Base-by-base conservation (phyloP, 192 early-diverging fungal genomes). In the Pilobolus umbonatus region DNA sequence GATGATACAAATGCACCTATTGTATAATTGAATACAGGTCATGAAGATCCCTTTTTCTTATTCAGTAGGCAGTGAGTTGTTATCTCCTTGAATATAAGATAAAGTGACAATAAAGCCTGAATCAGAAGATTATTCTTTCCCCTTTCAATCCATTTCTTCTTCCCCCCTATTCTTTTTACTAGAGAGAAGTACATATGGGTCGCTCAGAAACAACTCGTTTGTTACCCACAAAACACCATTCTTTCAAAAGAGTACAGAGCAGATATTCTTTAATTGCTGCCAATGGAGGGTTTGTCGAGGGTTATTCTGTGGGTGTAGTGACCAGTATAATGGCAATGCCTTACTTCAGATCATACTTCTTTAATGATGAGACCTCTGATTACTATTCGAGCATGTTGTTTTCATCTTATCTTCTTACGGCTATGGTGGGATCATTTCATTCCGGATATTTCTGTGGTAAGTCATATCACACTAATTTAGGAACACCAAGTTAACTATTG, bases 401-500 rank as follows among this genome's bases (percentile, higher is more conserved):
- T 0, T 48, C 64, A 25, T 65, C 57, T 14, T 59, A 52, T 38
- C 48, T 65, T 28, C 51, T 59, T 39, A 65, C 64, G 24, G 56
- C 64, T 17, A 55, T 55, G 26, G 10, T 65, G 4, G 64, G 64
- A 12, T 46, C 64, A 2, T 65, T 65, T 45, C 25, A 30, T 31
- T 65, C 64, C 36, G 56, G 64, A 3, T 51, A 36, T 40, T 26
- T 65, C 11, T 65, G 64, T 36, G 64, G 57, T 59, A 57, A 44
- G 19, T 31, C 7, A 44, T 11, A 2, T 22, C 17, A 1, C 4
- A 3, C 17, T 22, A 22, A 17, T n/a, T 17, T 44, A 44, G 1
- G 36, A 1, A 12, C 36, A 5, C 28, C 91, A 21, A 93, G 92
- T 36, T 81, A 73, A 24, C 70, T 82, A 50, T 73, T 94, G 44